Evolutionary conservation across 805 yeast genomes (phyloP), one percentile per base, ranked within the genome.

Genomic region (Hemisphaericaspora nanyangensis): DNA sequence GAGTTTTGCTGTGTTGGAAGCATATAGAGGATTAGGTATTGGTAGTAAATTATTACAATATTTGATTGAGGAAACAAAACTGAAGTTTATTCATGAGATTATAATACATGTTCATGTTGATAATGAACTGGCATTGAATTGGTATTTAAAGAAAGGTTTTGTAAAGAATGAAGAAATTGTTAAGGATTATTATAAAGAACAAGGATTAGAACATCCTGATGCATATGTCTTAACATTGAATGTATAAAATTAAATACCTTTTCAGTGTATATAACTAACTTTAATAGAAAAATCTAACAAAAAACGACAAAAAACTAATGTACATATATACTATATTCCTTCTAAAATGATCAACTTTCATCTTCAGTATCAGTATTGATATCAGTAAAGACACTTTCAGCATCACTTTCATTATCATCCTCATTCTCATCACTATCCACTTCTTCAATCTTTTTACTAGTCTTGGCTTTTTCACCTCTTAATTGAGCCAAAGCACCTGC

Each of bases 401-500:
- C 68, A 33, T 56, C 53, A 34, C 55, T 50, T 20, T 55, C 73
- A 12, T 68, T 76, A 17, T 61, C 72, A 11, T 63, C 69, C 7
- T 49, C 58, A 15, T 39, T 50, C 26, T 50, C 49, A 5, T 37
- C 40, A 8, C 46, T 31, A 12, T 22, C 12, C 8, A 22, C 26
- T 17, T 38, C 43, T 20, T 39, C 38, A 7, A 37, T 34, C 16
- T 39, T 30, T 45, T 64, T 73, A 48, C 72, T 70, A 10, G 75
- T 82, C n/a, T 38, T 32, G 16, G 17, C 12, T 6, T 67, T 62
- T 31, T 74, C 78, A 19, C 90, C 91, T 47, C 82, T 75, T 59
- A 82, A 56, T 35, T 77, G 74, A 5, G 88, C 85, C 63, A 84
- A 63, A 0, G 87, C 85, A 29, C 88, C 90, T 8, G 87, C 90